Base-by-base conservation (phyloP, 495 filamentous ascomycete genomes). In the Aspergillus avenaceus region DNA sequence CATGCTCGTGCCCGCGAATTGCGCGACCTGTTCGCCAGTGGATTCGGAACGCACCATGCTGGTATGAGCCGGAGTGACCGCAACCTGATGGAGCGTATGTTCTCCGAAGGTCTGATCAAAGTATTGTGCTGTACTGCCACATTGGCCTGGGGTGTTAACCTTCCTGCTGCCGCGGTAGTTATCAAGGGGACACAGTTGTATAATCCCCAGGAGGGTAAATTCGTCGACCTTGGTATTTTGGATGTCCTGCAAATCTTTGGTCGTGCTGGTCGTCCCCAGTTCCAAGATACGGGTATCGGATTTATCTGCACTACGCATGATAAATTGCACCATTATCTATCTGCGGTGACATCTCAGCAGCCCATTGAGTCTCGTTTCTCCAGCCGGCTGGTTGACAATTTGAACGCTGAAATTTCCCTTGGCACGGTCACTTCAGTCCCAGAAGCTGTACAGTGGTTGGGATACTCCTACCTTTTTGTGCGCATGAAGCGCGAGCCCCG, bases 211-310 rank as follows among this genome's bases (percentile, higher is more conserved):
- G 91, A 93, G 50, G 93, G 93, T 66, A 95, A 92, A 72, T 97
- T 97, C 61, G 86, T 96, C 21, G 95, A 97, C 62, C 77, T 99
- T 12, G 91, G 93, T 8, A 99, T 99, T 55, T 80, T 99, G 4
- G 93, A 99, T 64, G 93, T 99, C 11, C 73, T 99, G 53, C 93
- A 99, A 68, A 99, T 99, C 34, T 99, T 99, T 62, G 93, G 93
- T 73, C 89, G 93, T 75, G 93, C 93, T 54, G 93, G 93, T 76
- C 84, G 93, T 63, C 93, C 93, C 19, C 93, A 99, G 61, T 99
- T 95, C 58, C 90, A 96, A 61, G 91, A 96, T 57, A 87, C 83
- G 42, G 93, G 93, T 71, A 95, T 96, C 56, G 93, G 93, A 32
- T 96, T 96, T 72, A 97, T 99, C 47, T 91, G 88, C 57, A 99